phyloP scores from a whole-genome alignment of 176 grass and related monocot species.

The Typha latifolia region DNA sequence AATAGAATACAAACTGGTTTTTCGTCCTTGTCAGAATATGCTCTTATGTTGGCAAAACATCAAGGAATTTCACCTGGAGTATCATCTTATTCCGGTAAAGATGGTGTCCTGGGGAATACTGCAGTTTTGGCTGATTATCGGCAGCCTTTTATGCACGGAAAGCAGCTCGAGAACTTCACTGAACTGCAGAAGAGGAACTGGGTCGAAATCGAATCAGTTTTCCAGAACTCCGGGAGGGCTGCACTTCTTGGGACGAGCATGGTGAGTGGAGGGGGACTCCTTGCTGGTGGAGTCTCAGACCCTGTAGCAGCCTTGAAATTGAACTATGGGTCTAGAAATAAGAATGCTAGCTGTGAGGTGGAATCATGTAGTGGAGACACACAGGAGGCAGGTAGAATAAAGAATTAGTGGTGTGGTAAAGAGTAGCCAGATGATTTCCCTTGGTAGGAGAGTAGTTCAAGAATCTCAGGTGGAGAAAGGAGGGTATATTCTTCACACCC shows the following conservation, averaged over 20 bases:
- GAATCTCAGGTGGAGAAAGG: too few relatives aligned
- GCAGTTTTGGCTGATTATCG: slow-evolving; percentile 35
- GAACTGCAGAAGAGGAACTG: slow-evolving; percentile 42
- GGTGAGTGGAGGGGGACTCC: slow-evolving; percentile 23
- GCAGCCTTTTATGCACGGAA: slow-evolving; percentile 31
- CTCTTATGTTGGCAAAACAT: slow-evolving; percentile 26
- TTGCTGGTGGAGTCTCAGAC: slow-evolving; percentile 32
- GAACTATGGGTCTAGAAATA: slow-evolving; percentile 30
- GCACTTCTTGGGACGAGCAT: slow-evolving; percentile 17
- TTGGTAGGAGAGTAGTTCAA: too few relatives aligned
- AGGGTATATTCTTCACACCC: too few relatives aligned
- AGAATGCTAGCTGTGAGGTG: slow-evolving; percentile 30
- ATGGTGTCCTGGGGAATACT: slow-evolving; percentile 19
- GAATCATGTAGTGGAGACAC: slow-evolving; percentile 58
- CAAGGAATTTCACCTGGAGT: slow-evolving; percentile 32
- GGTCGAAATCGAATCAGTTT: slow-evolving; percentile 38
- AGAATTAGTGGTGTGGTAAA: background rate
- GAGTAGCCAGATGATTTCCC: too few relatives aligned
- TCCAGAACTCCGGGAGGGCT: slow-evolving; percentile 39
- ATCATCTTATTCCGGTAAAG: slow-evolving; percentile 41
- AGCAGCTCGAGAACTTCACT: slow-evolving; percentile 29
- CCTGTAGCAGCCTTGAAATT: slow-evolving; percentile 47
- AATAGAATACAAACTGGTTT: slow-evolving; percentile 32
- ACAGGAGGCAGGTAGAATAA: slow-evolving; percentile 44
- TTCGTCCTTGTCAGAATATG: slow-evolving; percentile 26